phyloP scores from a whole-genome alignment of 768 basidiomycete genomes.

The Hygrophoropsis aurantiaca region DNA sequence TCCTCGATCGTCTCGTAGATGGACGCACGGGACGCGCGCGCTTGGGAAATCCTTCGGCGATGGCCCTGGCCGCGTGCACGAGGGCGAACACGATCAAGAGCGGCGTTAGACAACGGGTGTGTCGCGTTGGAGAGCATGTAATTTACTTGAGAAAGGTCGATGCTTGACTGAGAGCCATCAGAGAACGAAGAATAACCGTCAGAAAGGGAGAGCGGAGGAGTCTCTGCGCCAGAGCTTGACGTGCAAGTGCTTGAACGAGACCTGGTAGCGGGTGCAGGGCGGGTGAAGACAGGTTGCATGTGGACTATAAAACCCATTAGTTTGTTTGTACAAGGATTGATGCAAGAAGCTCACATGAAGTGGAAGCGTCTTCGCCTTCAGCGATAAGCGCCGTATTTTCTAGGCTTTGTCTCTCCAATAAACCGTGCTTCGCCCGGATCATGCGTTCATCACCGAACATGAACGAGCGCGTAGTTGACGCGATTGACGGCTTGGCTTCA shows the following conservation, averaged over 20 bases:
- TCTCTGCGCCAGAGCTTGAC: constrained; percentile 64
- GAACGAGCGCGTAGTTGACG: constrained; percentile 54
- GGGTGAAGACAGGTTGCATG: constrained; percentile 57
- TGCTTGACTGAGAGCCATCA: constrained; percentile 75
- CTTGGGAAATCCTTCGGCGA: constrained; percentile 66
- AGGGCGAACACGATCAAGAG: constrained; percentile 37
- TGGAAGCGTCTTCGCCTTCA: constrained; percentile 59
- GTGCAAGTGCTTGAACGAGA: constrained; percentile 74
- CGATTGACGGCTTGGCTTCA: constrained; percentile 62
- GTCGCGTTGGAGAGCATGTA: constrained; percentile 54
- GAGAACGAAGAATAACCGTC: constrained; percentile 67
- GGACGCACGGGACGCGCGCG: constrained; percentile 61
- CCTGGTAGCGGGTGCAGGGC: constrained; percentile 47
- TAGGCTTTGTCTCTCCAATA: constrained; percentile 63
- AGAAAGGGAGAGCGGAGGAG: constrained; percentile 67
- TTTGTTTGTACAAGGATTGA: background rate
- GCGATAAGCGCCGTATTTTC: constrained; percentile 66
- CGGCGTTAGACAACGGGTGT: constrained; percentile 45
- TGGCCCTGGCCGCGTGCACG: constrained; percentile 65
- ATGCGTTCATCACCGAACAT: constrained; percentile 69
- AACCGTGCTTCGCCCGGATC: constrained; percentile 61
- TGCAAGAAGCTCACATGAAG: constrained; percentile 46
- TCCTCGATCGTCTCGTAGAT: constrained; percentile 83
- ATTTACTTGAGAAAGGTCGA: constrained; percentile 67
- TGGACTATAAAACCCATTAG: constrained; percentile 35